Evolutionary conservation across 148 eudicot species (phyloP), one percentile per base, ranked within the genome.

Genomic region (Vaccinium corymbosum): DNA sequence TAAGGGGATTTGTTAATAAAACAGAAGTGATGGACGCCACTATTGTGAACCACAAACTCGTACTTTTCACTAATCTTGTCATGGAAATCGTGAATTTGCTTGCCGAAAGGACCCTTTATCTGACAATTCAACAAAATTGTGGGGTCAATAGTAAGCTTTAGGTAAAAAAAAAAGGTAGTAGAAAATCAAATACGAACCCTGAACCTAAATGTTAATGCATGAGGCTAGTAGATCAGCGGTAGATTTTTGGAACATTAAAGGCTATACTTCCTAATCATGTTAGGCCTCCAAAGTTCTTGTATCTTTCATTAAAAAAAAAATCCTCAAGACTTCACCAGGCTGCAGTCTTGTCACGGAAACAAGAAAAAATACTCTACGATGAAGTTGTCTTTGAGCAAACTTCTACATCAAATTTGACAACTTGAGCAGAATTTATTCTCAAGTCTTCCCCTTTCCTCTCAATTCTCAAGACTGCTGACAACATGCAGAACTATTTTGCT

Each of bases 1-100:
- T 94, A 92, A 2, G 99, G 99, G 27, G 99, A 97, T 87, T 90
- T 93, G 81, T 94, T 97, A 16, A 90, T 89, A 87, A 97, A 94
- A 84, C 99, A 97, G 85, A 97, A 94, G 35, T 85, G 90, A 84
- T 94, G 92, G 66, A 93, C 80, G 85, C 99, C 99, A 86, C 92
- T 90, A 73, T 92, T 89, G 61, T 89, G 90, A 79, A 92, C 94
- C 77, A 87, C 91, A 90, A 97, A 97, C 79, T 94, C 97, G 75
- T 87, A 91, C 89, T 93, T 97, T 81, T 92, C 95, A 35, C 90
- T 94, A 32, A 83, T 88, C 87, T 93, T 93, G 90, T 80, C 81
- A 53, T 35, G 48, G 57, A 78, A 13, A 16, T 53, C 95, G 79
- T 91, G 93, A 74, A 93, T 49, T 76, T 95, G 94, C 51, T 92